Conservation (phyloP, 176 grass and related monocot genomes). For the Aechmea fasciata region DNA sequence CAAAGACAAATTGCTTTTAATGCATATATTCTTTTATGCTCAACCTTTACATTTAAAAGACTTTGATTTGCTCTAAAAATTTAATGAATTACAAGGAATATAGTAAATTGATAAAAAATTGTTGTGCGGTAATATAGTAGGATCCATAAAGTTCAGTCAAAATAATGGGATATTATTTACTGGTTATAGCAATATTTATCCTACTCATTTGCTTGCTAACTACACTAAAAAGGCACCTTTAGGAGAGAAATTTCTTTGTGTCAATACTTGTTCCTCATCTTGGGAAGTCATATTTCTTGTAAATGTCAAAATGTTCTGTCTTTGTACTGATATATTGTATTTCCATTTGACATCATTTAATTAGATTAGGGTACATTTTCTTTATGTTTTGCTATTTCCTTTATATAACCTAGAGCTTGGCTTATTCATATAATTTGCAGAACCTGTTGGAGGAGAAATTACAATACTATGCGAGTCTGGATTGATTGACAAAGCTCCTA, state of each 20-base stretch:
- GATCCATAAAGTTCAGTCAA: not conserved
- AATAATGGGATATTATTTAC: not conserved
- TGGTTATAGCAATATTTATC: not conserved
- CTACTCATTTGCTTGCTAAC: not conserved
- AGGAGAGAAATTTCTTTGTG: not conserved
- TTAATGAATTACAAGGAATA: not conserved
- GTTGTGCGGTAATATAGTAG: not conserved
- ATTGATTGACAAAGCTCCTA: slow-evolving; percentile 52
- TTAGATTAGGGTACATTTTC: not conserved
- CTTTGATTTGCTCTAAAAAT: not conserved
- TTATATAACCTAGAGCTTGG: not conserved
- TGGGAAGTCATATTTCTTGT: not conserved
- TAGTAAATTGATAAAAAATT: not conserved
- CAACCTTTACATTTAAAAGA: too few relatives aligned
- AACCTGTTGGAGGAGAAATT: slow-evolving; percentile 82
- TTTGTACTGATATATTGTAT: not conserved
- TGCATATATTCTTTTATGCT: too few relatives aligned
- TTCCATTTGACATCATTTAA: not conserved
- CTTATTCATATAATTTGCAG: slow-evolving; percentile 26
- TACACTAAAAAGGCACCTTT: not conserved
- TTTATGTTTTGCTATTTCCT: not conserved
- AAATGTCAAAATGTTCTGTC: not conserved
- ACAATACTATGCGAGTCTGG: slow-evolving; percentile 62
- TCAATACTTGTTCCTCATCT: not conserved
- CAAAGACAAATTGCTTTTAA: too few relatives aligned